These are phyloP conservation scores for Zymoseptoria tritici DNA, from an alignment of 2,329 filamentous ascomycete species.

Conservation along the genomic window DNA sequence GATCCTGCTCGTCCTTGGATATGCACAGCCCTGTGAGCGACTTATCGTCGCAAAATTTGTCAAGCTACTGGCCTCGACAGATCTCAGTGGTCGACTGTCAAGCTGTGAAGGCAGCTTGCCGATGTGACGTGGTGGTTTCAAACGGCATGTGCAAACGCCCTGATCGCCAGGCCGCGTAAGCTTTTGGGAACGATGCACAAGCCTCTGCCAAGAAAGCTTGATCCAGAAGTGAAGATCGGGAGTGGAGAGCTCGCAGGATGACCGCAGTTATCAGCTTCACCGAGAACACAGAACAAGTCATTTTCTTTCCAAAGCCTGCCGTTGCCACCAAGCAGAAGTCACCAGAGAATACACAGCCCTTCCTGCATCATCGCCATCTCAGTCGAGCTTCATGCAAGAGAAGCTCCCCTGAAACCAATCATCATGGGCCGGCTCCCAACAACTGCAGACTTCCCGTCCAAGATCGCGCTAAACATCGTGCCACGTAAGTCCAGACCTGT, in stretches of 20 bases:
- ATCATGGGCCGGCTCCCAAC: conserved; percentile 36
- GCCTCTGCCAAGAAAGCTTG: background rate
- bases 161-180: background rate
- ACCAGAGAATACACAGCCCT: conserved; percentile 1
- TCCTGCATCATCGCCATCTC: background rate
- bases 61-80: background rate
- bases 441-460: conserved; percentile 36
- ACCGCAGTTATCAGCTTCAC: background rate
- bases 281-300: background rate
- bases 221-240: background rate
- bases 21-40: background rate
- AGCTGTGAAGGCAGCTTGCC: too few species aligned
- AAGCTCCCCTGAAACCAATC: background rate
- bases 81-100: too few species aligned
- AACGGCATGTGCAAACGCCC: background rate
- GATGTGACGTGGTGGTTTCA: background rate
- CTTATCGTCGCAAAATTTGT: background rate
- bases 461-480: conserved; percentile 36
- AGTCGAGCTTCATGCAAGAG: conserved; percentile 7
- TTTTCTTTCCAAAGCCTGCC: background rate
- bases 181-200: background rate
- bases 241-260: background rate
- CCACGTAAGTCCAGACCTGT: conserved; percentile 36
- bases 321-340: too few species aligned
- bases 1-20: background rate